These are phyloP conservation scores for Halteria grandinella DNA, from an alignment of 73 alveolate species.

Conservation along the genomic window DNA sequence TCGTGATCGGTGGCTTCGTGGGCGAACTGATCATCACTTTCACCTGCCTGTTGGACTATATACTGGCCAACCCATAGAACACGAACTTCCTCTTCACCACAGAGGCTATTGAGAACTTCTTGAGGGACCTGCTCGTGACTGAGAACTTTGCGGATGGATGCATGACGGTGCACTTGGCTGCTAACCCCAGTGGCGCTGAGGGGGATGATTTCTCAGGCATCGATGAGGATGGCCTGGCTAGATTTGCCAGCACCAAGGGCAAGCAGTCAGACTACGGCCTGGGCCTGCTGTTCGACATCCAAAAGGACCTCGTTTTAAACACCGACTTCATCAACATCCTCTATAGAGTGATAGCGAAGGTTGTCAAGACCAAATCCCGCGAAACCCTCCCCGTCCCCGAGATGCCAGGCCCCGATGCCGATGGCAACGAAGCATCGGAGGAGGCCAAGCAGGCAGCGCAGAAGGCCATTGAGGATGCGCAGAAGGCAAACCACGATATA, in stretches of 20 bases:
- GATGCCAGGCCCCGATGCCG: constrained; percentile 51
- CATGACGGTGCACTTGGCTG: constrained; percentile 48
- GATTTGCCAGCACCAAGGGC: constrained; percentile 51
- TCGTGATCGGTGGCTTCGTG: constrained; percentile 68
- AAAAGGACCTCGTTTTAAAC: constrained; percentile 60
- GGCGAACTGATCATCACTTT: constrained; percentile 72
- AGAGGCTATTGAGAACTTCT: constrained; percentile 36
- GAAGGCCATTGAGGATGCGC: constrained; percentile 45
- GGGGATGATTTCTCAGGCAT: constrained; percentile 11
- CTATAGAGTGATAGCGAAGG: constrained; percentile 42
- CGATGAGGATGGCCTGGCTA: constrained; percentile 56
- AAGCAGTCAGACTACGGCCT: constrained; percentile 67
- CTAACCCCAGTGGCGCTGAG: constrained; percentile 10
- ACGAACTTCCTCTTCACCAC: constrained; percentile 54
- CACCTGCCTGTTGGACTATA: constrained; percentile 69
- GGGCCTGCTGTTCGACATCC: constrained; percentile 63
- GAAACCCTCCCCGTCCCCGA: constrained; percentile 56
- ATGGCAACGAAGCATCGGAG: constrained; percentile 55
- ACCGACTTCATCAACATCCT: constrained; percentile 61
- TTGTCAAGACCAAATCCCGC: constrained; percentile 33
- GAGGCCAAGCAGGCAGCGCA: constrained; percentile 45
- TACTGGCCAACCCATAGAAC: constrained; percentile 68
- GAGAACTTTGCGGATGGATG: constrained; percentile 64
- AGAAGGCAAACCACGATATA: constrained; percentile 27
- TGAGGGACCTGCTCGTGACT: constrained; percentile 47